Conservation (phyloP, 768 basidiomycete genomes). For the Lactifluus subvellereus region DNA sequence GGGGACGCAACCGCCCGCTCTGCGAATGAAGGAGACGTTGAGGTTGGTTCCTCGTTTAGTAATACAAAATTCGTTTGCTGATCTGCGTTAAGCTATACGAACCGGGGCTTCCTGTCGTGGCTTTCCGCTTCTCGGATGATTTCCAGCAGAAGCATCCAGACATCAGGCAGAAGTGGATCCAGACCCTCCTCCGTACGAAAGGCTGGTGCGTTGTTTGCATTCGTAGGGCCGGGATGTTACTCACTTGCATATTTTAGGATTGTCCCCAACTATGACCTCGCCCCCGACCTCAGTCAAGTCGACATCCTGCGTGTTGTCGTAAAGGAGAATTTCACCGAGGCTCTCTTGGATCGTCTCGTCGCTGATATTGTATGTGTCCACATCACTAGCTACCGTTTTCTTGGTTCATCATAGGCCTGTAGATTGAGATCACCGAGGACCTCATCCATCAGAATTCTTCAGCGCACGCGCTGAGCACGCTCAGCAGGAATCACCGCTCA, state of each 20-base stretch:
- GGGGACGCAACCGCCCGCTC: constrained; percentile 23
- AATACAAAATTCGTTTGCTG: background rate
- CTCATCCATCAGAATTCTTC: constrained; percentile 45
- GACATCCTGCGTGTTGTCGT: constrained; percentile 63
- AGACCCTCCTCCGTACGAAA: constrained; percentile 42
- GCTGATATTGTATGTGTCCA: constrained; percentile 53
- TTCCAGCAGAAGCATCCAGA: constrained; percentile 49
- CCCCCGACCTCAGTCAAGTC: constrained; percentile 44
- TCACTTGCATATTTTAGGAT: constrained; percentile 34
- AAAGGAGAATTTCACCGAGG: constrained; percentile 48
- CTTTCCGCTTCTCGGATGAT: constrained; percentile 50
- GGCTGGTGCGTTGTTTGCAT: constrained; percentile 34
- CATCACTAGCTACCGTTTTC: background rate
- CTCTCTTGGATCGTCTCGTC: constrained; percentile 49
- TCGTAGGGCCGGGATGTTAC: background rate
- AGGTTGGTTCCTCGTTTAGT: constrained; percentile 37
- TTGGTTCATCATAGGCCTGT: constrained; percentile 3
- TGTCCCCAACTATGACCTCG: constrained; percentile 55
- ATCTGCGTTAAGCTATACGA: constrained; percentile 36
- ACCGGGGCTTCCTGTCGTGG: constrained; percentile 48
- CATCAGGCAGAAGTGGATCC: constrained; percentile 54
- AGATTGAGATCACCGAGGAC: constrained; percentile 62
- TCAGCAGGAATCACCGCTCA: constrained; percentile 32
- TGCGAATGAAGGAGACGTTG: constrained; percentile 48
- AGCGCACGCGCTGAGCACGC: constrained; percentile 44